Base-by-base conservation (phyloP, 179 eudicot species). In the Beta macrorhiza region DNA sequence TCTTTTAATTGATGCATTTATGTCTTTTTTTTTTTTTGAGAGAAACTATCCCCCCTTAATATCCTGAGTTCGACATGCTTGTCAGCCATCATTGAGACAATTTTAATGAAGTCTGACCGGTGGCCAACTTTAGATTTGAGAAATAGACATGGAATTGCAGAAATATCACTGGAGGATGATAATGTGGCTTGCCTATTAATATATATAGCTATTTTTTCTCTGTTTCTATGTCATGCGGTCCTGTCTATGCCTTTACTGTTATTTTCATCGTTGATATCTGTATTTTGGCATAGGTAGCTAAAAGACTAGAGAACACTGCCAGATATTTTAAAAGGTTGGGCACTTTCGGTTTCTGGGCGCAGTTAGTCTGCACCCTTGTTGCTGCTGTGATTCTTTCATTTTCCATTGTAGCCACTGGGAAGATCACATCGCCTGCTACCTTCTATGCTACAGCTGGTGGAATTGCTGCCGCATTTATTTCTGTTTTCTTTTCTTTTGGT, bases 291-390 rank as follows among this genome's bases (percentile, higher is more conserved):
- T 79, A 95, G 98, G 97, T 93, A 69, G 89, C 98, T 20, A 95
- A 89, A 85, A 90, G 93, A 87, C 83, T 95, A 77, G 90, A 91
- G 84, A 86, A 67, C 57, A 93, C 98, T 4, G 87, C 94, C n/a
- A 92, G 93, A 84, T 89, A 94, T 85, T 94, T 96, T 92, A 96
- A 87, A 91, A 91, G 92, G 79, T 83, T 94, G 83, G 99, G 99
- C 29, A 86, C 93, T 80, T 90, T 95, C 63, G 99, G 95, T 7
- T 95, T 95, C 80, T 95, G 99, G 99, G 87, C 88, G 15, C 99
- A 96, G 89, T 89, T 96, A 44, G 85, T 94, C 61, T 90, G 91
- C 87, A 92, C 98, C 13, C n/a, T 92, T 49, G 96, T 94, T 29
- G 79, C 94, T 80, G 94, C 97, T 69, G 98, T 96, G 79, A 92